Evolutionary conservation across 1,284 basidiomycete species (phyloP).

Genomic region (Abortiporus biennis): DNA sequence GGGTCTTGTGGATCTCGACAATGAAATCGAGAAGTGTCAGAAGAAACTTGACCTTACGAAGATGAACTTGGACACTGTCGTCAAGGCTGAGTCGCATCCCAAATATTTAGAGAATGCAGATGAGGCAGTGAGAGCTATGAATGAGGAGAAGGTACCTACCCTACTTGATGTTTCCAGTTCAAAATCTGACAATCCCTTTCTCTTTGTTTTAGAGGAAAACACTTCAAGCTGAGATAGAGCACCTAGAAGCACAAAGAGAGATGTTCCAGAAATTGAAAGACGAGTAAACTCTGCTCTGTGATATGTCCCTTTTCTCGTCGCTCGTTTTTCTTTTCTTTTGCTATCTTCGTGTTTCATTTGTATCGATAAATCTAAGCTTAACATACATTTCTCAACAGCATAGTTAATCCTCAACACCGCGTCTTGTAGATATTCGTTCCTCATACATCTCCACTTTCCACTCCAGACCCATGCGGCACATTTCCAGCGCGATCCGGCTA

Average conservation of each 20-base stretch:
- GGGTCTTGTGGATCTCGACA: constrained; percentile 78
- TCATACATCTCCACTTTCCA: too few species aligned
- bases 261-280: constrained; percentile 35
- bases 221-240: constrained; percentile 39
- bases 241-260: constrained; percentile 35
- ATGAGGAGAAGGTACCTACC: constrained; percentile 62
- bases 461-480: too few species aligned
- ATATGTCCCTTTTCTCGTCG: too few species aligned
- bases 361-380: too few species aligned
- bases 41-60: constrained; percentile 78
- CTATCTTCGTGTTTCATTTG: too few species aligned
- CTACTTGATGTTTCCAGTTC: not conserved
- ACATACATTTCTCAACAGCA: too few species aligned
- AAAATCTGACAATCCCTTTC: constrained; percentile 3
- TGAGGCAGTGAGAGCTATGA: constrained; percentile 64
- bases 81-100: constrained; percentile 65
- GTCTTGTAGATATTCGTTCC: too few species aligned
- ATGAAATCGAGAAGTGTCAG: constrained; percentile 81
- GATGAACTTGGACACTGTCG: constrained; percentile 70
- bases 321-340: too few species aligned
- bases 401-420: too few species aligned
- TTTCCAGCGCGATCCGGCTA: too few species aligned
- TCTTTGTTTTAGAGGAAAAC: constrained; percentile 30
- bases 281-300: too few species aligned
- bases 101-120: constrained; percentile 82